A percentile compares a stretch with the other conserved stretches of the same genome.
Conservation (phyloP, 441 rosid genomes). For the Caryocar brasiliense region DNA sequence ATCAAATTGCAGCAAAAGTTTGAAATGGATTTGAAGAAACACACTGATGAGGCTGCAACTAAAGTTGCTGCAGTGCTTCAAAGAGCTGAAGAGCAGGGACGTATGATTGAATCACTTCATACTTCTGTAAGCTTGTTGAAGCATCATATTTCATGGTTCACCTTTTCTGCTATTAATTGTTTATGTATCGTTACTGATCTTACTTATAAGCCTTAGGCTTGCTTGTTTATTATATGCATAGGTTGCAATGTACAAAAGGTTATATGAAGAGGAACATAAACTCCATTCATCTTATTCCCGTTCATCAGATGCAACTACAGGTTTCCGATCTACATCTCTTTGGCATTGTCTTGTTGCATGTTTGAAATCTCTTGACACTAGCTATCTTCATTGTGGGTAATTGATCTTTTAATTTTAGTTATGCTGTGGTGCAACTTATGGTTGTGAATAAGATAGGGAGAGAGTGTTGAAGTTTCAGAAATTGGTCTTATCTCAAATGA, state of each 20-base stretch:
- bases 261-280: slow-evolving; percentile 90
- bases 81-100: slow-evolving; percentile 92
- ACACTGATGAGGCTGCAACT: slow-evolving; percentile 70
- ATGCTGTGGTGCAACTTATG: no score
- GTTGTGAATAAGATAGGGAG: no score
- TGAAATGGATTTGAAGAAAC: slow-evolving; percentile 63
- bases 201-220: background rate
- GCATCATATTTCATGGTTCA: background rate
- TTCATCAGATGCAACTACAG: slow-evolving; percentile 38
- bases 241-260: slow-evolving; percentile 92
- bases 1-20: slow-evolving; percentile 50
- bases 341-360: background rate
- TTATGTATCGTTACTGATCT: background rate
- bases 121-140: slow-evolving; percentile 52
- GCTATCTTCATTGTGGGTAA: background rate
- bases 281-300: slow-evolving; percentile 40
- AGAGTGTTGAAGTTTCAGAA: no score
- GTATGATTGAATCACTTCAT: slow-evolving; percentile 89
- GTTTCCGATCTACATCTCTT: slow-evolving; percentile 24
- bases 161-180: background rate
- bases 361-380: background rate
- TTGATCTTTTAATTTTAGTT: no score
- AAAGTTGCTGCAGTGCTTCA: slow-evolving; percentile 76
- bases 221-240: slow-evolving; percentile 15
- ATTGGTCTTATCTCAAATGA: no score